Conservation (phyloP, 2,329 filamentous ascomycete species). For the Sclerotinia trifoliorum region DNA sequence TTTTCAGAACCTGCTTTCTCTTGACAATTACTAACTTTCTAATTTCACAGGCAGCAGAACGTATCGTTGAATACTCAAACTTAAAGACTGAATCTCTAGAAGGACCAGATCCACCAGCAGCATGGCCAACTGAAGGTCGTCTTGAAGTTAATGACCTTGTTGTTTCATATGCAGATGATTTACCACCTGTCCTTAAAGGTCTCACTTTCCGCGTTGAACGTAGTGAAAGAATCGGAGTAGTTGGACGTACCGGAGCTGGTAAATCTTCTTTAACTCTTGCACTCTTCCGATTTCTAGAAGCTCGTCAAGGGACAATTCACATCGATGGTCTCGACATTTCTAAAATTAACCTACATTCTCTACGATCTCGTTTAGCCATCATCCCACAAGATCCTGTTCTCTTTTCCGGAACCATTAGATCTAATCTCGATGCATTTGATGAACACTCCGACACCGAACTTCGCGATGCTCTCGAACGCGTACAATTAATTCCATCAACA, state of each 20-base stretch:
- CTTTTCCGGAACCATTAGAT: slow-evolving; percentile 74
- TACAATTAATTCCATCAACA: slow-evolving; percentile 53
- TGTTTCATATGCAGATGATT: slow-evolving; percentile 67
- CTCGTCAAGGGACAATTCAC: slow-evolving; percentile 60
- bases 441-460: slow-evolving; percentile 68
- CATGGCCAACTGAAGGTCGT: slow-evolving; percentile 72
- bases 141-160: slow-evolving; percentile 73
- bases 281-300: slow-evolving; percentile 75
- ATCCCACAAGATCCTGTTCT: slow-evolving; percentile 82
- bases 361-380: slow-evolving; percentile 73
- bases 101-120: slow-evolving; percentile 61
- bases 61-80: slow-evolving; percentile 72
- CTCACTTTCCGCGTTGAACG: slow-evolving; percentile 64
- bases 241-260: slow-evolving; percentile 75
- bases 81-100: slow-evolving; percentile 65
- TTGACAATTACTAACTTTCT: not conserved
- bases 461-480: slow-evolving; percentile 65
- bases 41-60: slow-evolving; percentile 51
- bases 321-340: slow-evolving; percentile 77
- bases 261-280: slow-evolving; percentile 75
- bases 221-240: slow-evolving; percentile 71
- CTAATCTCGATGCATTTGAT: slow-evolving; percentile 75
- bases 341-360: slow-evolving; percentile 65
- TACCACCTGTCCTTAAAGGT: slow-evolving; percentile 68
- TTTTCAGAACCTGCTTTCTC: too few relatives aligned